These are phyloP conservation scores for Pleomassaria siparia DNA, from an alignment of 2,329 filamentous ascomycete species.

Conservation along the genomic window DNA sequence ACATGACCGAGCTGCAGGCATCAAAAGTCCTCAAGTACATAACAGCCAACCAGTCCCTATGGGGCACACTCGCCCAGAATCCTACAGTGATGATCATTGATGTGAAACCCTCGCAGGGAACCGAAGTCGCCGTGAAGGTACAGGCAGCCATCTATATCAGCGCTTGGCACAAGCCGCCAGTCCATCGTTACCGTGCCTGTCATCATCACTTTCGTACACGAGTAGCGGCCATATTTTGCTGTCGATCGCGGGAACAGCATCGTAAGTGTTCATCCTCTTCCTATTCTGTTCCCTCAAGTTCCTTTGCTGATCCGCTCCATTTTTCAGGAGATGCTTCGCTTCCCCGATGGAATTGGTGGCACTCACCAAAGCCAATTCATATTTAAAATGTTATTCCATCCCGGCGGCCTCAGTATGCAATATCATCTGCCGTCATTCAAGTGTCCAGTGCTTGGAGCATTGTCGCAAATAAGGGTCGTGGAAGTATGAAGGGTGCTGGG, in stretches of 20 bases:
- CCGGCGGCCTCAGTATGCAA: too few species aligned
- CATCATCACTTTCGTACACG: slow-evolving; percentile 1
- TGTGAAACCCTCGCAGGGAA: slow-evolving; percentile 3
- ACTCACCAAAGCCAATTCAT: too few species aligned
- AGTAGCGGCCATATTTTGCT: not conserved
- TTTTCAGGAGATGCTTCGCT: slow-evolving; percentile 2
- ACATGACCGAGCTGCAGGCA: not conserved
- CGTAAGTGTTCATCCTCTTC: not conserved
- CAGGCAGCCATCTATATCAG: slow-evolving; percentile 1
- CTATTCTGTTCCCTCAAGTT: not conserved
- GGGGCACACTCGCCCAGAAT: not conserved
- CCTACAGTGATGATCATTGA: slow-evolving; percentile 2
- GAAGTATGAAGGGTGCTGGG: too few species aligned
- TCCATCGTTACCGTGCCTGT: slow-evolving; percentile 2
- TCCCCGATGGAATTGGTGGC: not conserved
- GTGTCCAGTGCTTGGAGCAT: too few species aligned
- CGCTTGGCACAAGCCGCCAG: slow-evolving; percentile 2
- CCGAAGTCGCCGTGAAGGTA: slow-evolving; percentile 1
- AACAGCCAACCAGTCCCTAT: not conserved
- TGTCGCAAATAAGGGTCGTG: too few species aligned
- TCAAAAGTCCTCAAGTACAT: slow-evolving; percentile 2
- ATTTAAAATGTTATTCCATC: too few species aligned
- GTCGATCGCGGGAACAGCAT: slow-evolving; percentile 1
- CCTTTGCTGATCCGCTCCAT: not conserved
- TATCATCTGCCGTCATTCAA: too few species aligned